phyloP scores from a whole-genome alignment of 2,329 filamentous ascomycete species.

The Cladophialophora exuberans region DNA sequence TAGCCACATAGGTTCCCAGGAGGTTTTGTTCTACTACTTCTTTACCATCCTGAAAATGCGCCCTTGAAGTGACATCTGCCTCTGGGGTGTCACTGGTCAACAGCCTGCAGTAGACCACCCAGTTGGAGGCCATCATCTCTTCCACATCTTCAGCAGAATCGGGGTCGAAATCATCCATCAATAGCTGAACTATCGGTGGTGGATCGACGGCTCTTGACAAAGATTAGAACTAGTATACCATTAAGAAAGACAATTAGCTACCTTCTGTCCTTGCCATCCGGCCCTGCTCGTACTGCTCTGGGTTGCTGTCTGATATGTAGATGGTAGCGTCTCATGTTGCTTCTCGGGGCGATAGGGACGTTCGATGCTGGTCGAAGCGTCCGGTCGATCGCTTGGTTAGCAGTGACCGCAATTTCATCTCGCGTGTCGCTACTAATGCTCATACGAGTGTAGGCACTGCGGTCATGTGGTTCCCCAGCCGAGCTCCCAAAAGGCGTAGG shows the following conservation, averaged over 20 bases:
- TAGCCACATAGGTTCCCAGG: conserved; percentile 37
- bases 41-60: conserved; percentile 29
- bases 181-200: conserved; percentile 51
- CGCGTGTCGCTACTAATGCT: conserved; percentile 1
- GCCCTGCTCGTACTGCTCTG: conserved; percentile 49
- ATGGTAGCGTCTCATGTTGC: conserved; percentile 36
- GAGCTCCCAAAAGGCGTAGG: neutral
- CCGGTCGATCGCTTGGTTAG: neutral
- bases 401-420: neutral
- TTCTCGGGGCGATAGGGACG: neutral
- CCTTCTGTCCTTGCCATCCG: conserved; percentile 51
- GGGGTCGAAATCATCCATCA: conserved; percentile 49
- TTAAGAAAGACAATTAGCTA: too few species aligned
- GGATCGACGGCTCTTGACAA: conserved; percentile 46
- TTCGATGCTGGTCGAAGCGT: neutral
- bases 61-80: conserved; percentile 30
- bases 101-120: conserved; percentile 49
- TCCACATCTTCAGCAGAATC: conserved; percentile 41
- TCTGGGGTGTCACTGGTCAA: conserved; percentile 36
- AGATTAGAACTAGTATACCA: conserved; percentile 43
- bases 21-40: conserved; percentile 30
- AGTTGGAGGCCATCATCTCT: conserved; percentile 42
- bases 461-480: neutral
- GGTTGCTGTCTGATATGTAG: conserved; percentile 52
- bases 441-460: conserved; percentile 22